Percentiles rank a stretch among this genome's conserved stretches.
Evolutionary conservation across 2,329 filamentous ascomycete genomes (phyloP).

Genomic region (Raffaelea arxii): DNA sequence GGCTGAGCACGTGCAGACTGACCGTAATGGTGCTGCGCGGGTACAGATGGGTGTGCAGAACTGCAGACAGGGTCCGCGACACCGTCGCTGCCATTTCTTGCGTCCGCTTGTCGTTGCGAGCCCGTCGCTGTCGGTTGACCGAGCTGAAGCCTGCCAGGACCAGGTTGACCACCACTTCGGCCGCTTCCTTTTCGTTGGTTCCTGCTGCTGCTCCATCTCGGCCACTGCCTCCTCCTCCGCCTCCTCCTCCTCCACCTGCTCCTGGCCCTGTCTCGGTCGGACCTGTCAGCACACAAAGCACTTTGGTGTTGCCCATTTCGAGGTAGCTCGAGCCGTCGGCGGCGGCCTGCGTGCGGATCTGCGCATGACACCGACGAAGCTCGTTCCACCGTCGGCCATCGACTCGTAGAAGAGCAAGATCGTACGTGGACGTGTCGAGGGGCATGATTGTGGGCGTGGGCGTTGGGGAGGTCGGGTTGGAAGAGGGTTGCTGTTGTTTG

Average conservation of each 20-base stretch:
- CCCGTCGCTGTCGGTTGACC: slow-evolving; percentile 71
- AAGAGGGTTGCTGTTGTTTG: background rate
- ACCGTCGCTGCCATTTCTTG: slow-evolving; percentile 76
- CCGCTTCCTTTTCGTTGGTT: slow-evolving; percentile 33
- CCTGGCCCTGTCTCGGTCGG: slow-evolving; percentile 56
- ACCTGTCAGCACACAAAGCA: slow-evolving; percentile 85
- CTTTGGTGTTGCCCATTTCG: slow-evolving; percentile 95
- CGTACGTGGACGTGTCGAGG: slow-evolving; percentile 88
- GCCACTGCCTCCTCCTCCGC: slow-evolving; percentile 17
- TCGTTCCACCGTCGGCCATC: slow-evolving; percentile 95
- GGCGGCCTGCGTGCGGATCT: slow-evolving; percentile 85
- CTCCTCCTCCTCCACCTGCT: slow-evolving; percentile 25
- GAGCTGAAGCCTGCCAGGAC: slow-evolving; percentile 81
- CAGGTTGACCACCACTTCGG: slow-evolving; percentile 70
- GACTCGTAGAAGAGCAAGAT: slow-evolving; percentile 71
- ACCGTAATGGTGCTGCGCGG: slow-evolving; percentile 79
- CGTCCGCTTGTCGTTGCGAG: slow-evolving; percentile 64
- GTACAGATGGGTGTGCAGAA: slow-evolving; percentile 79
- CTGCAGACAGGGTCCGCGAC: slow-evolving; percentile 63
- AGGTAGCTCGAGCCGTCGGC: slow-evolving; percentile 90
- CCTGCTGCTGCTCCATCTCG: no score
- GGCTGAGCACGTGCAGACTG: slow-evolving; percentile 75
- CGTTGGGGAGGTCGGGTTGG: background rate
- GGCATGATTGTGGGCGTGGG: slow-evolving; percentile 50
- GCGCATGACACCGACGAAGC: slow-evolving; percentile 75